Evolutionary conservation across 805 yeast genomes (phyloP).

Genomic region (Kluyveromyces wickerhamii): DNA sequence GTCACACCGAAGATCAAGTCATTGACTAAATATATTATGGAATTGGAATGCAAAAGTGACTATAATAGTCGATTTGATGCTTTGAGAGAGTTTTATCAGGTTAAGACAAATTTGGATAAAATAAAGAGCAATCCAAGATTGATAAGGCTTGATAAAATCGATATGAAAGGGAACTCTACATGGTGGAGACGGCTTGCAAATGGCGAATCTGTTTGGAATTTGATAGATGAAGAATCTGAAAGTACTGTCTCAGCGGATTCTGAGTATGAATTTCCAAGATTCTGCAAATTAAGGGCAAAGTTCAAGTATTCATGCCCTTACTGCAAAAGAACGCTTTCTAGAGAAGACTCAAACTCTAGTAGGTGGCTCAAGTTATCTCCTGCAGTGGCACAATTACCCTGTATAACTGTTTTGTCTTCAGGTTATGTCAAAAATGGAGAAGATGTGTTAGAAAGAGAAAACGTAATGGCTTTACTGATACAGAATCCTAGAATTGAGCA

Average conservation of each 20-base stretch:
- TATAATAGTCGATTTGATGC: constrained; percentile 2
- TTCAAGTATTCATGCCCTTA: constrained; percentile 3
- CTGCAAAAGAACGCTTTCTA: constrained; percentile 1
- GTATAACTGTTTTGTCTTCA: neutral
- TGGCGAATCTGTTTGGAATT: constrained; percentile 2
- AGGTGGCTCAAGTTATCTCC: neutral
- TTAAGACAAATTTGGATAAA: neutral
- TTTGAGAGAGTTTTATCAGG: constrained; percentile 2
- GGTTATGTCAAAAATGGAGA: neutral
- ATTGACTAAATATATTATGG: constrained; percentile 5
- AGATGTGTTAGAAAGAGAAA: neutral
- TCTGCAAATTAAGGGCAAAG: neutral
- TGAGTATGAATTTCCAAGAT: neutral
- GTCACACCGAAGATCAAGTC: neutral
- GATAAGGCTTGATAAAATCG: neutral
- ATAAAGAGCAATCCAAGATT: neutral
- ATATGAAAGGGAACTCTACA: neutral
- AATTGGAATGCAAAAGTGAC: neutral
- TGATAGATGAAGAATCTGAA: constrained; percentile 1
- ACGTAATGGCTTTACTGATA: neutral
- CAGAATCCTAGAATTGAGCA: neutral
- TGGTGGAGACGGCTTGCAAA: constrained; percentile 1
- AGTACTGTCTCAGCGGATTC: neutral
- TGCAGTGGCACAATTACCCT: neutral
- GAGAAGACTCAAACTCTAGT: neutral